A percentile compares a stretch with the other conserved stretches of the same genome.
phyloP scores from a whole-genome alignment of 2,329 filamentous ascomycete species.

The Fusarium irregulare region DNA sequence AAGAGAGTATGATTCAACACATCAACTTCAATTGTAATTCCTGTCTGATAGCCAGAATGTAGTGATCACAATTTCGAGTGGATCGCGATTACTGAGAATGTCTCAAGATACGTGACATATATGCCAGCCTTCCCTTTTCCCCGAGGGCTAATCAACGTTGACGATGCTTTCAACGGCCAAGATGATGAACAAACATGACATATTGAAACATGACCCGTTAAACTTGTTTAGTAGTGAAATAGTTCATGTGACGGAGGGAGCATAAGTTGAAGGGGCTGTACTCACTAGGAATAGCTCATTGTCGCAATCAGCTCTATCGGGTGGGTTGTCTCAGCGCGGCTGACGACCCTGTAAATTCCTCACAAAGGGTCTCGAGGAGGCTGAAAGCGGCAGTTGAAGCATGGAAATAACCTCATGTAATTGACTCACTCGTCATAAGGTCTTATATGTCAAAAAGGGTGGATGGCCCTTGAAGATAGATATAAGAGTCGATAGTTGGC shows the following conservation, averaged over 20 bases:
- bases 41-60: background rate
- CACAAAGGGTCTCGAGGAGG: slow-evolving; percentile 16
- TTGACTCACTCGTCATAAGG: slow-evolving; percentile 28
- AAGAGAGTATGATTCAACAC: background rate
- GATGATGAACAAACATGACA: slow-evolving; percentile 10
- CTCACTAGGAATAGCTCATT: slow-evolving; percentile 15
- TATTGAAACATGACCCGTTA: slow-evolving; percentile 13
- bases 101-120: slow-evolving; percentile 15
- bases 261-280: slow-evolving; percentile 40
- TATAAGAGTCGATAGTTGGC: slow-evolving; percentile 28
- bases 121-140: slow-evolving; percentile 23
- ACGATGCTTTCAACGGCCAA: slow-evolving; percentile 13
- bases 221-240: background rate
- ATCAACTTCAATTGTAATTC: background rate
- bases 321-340: slow-evolving; percentile 34
- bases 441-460: slow-evolving; percentile 24
- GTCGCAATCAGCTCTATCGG: slow-evolving; percentile 24
- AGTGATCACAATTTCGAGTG: background rate
- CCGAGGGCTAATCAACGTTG: slow-evolving; percentile 11
- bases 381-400: slow-evolving; percentile 24
- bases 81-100: slow-evolving; percentile 24
- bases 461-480: slow-evolving; percentile 20
- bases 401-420: background rate
- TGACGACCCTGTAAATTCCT: slow-evolving; percentile 29
- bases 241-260: slow-evolving; percentile 15